Percentiles rank a stretch among this genome's conserved stretches.
Conservation (phyloP, 2,329 filamentous ascomycete species). For the Fusarium luffae region DNA sequence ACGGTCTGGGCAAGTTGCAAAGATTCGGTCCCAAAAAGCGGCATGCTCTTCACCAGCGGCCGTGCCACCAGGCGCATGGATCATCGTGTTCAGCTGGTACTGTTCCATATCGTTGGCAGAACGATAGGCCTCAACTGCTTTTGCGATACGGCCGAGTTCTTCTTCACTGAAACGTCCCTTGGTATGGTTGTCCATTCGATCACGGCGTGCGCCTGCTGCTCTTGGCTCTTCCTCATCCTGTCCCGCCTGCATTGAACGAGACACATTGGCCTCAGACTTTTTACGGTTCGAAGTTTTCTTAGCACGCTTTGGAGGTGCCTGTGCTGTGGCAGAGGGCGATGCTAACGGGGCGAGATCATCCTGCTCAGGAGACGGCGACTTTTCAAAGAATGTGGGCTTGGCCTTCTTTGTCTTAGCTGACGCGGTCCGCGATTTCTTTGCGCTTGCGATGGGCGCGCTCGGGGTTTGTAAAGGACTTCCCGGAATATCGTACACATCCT, state of each 20-base stretch:
- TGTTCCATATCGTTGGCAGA: conserved; percentile 57
- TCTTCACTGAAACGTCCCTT: conserved; percentile 58
- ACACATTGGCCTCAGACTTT: conserved; percentile 27
- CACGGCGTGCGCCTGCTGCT: conserved; percentile 35
- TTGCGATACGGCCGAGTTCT: conserved; percentile 56
- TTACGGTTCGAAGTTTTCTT: conserved; percentile 47
- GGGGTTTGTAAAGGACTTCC: conserved; percentile 37
- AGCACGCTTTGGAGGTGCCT: conserved; percentile 46
- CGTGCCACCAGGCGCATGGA: conserved; percentile 52
- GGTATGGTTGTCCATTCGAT: conserved; percentile 45
- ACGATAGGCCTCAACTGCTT: conserved; percentile 58
- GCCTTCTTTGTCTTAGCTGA: conserved; percentile 59
- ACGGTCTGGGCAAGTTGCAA: conserved; percentile 60
- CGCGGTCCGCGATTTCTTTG: conserved; percentile 50
- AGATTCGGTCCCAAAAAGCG: conserved; percentile 63
- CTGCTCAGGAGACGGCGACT: conserved; percentile 41
- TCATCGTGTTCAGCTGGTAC: conserved; percentile 59
- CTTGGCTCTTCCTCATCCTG: conserved; percentile 35
- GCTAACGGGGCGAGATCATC: conserved; percentile 44
- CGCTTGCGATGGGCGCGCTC: conserved; percentile 38
- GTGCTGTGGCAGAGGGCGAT: conserved; percentile 49
- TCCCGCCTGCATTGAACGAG: conserved; percentile 41
- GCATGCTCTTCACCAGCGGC: conserved; percentile 51
- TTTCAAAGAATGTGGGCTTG: conserved; percentile 60
- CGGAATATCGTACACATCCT: conserved; percentile 44